Evolutionary conservation across 2,329 filamentous ascomycete genomes (phyloP).

Genomic region (Colletotrichum eleusines): DNA sequence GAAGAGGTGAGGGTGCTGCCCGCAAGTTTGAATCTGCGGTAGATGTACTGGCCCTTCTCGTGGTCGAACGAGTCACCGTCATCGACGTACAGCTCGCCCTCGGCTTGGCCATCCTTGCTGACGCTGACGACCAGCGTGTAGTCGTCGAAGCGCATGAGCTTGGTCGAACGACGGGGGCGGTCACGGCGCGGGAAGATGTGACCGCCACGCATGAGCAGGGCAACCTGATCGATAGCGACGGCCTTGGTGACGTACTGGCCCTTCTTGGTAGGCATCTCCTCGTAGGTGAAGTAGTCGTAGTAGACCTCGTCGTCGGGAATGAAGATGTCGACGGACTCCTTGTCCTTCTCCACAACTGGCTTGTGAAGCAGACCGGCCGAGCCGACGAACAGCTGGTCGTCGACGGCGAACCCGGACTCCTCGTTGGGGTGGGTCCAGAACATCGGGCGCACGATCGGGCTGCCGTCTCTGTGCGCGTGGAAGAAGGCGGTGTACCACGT

Average conservation of each 20-base stretch:
- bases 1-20: constrained; percentile 73
- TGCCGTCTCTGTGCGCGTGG: constrained; percentile 83
- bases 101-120: constrained; percentile 70
- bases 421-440: constrained; percentile 92
- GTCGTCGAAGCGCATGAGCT: constrained; percentile 93
- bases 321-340: constrained; percentile 81
- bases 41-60: constrained; percentile 86
- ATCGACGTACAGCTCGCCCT: constrained; percentile 89
- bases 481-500: constrained; percentile 98
- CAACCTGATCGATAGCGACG: constrained; percentile 87
- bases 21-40: constrained; percentile 80
- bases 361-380: constrained; percentile 92
- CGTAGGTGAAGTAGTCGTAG: constrained; percentile 95
- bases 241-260: constrained; percentile 77
- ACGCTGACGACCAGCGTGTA: constrained; percentile 90
- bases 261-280: constrained; percentile 75
- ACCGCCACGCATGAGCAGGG: constrained; percentile 91
- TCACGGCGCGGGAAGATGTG: constrained; percentile 94
- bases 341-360: constrained; percentile 84
- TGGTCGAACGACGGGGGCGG: constrained; percentile 83
- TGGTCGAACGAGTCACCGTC: constrained; percentile 95
- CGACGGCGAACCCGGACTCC: constrained; percentile 87
- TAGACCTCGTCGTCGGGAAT: constrained; percentile 91
- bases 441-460: constrained; percentile 90
- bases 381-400: constrained; percentile 94